Evolutionary conservation across 352 stramenopile genomes (phyloP).

Genomic region (Phytophthora ohioensis): DNA sequence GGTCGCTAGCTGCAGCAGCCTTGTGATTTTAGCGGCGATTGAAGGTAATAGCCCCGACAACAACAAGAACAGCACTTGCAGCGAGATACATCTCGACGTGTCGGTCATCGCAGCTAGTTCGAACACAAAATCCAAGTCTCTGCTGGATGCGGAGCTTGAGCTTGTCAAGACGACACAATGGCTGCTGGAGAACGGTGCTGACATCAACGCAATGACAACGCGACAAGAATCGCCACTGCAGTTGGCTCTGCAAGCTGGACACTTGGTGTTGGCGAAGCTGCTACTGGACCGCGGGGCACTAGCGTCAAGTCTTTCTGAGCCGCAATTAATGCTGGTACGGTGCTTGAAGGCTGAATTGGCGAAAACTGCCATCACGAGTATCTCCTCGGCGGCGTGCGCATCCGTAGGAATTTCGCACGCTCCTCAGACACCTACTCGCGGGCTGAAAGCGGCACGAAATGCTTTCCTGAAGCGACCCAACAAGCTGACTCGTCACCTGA

Average conservation of each 20-base stretch:
- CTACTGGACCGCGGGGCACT: slow-evolving; percentile 63
- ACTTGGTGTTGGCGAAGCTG: slow-evolving; percentile 63
- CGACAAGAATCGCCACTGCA: slow-evolving; percentile 66
- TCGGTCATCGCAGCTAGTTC: slow-evolving; percentile 18
- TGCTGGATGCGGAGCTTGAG: slow-evolving; percentile 57
- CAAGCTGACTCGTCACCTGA: slow-evolving; percentile 28
- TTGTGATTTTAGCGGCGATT: slow-evolving; percentile 35
- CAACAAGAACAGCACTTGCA: slow-evolving; percentile 33
- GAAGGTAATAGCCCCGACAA: slow-evolving; percentile 30
- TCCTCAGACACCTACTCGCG: slow-evolving; percentile 9
- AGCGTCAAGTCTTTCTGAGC: slow-evolving; percentile 48
- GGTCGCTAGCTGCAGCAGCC: slow-evolving; percentile 49
- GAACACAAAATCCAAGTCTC: slow-evolving; percentile 40
- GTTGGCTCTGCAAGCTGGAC: slow-evolving; percentile 57
- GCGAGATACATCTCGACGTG: slow-evolving; percentile 31
- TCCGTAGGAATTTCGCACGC: slow-evolving; percentile 17
- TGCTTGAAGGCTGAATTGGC: slow-evolving; percentile 61
- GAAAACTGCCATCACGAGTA: slow-evolving; percentile 71
- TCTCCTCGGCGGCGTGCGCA: slow-evolving; percentile 44
- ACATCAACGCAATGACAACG: slow-evolving; percentile 63
- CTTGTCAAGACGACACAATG: slow-evolving; percentile 73
- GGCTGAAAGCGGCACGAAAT: slow-evolving; percentile 23
- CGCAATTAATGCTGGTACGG: slow-evolving; percentile 56
- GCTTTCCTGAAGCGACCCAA: slow-evolving; percentile 35
- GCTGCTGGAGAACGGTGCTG: slow-evolving; percentile 79